Base-by-base conservation (phyloP, 306 rosid species). In the Crotalaria pallida region DNA sequence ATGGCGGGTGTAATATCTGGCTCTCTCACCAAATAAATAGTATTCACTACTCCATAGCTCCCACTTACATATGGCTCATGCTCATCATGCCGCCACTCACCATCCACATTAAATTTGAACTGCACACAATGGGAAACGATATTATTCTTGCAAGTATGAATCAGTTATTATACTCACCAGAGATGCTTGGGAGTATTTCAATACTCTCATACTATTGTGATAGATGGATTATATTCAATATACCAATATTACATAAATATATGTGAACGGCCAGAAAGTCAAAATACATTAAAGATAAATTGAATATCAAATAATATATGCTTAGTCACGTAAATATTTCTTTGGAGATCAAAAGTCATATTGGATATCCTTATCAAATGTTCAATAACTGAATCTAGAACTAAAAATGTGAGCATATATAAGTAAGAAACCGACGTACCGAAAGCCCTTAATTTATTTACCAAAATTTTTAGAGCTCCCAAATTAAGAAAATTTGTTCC, bases 1-100 rank as follows among this genome's bases (percentile, higher is more conserved):
- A 56, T 74, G 31, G 83, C 2, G 48, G 87, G 84, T 77, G 80
- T 57, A 19, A 71, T 49, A 79, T 81, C 81, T 9, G 89, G 82
- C 33, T 84, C 92, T 24, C 81, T 80, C 12, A 53, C 47, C 66
- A 89, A 52, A 66, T 80, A 75, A 40, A 87, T 56, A 24, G 97
- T 89, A 77, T 92, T 92, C 55, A 87, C 94, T 45, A 78, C 58
- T 47, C 97, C 97, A 73, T 29, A 82, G 77, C 55, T 76, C 67
- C 90, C 96, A 53, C 44, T 82, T 19, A 75, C 83, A 82, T 29
- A 79, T 44, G 82, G 87, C 59, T 85, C 86, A 55, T 79, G 89
- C 77, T 87, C 96, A 66, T 89, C 92, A 41, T 92, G 90, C 81
- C 84, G 85, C 97, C 94, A 92, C 60, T 84, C 85, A 51, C 97